phyloP scores from a whole-genome alignment of 805 yeast genomes.

The Starmerella vitae region DNA sequence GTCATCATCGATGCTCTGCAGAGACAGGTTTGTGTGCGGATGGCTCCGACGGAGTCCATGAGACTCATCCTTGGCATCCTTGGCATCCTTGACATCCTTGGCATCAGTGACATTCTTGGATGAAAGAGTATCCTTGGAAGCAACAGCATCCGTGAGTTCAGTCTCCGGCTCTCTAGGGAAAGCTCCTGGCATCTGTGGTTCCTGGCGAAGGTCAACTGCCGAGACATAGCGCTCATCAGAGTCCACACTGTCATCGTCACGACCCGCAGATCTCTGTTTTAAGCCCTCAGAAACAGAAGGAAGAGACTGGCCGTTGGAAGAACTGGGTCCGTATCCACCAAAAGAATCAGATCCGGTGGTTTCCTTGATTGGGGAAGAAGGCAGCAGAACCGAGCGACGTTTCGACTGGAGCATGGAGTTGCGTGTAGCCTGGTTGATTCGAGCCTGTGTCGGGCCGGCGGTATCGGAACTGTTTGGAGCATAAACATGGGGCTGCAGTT shows the following conservation, averaged over 20 bases:
- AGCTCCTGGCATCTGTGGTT: too few species aligned
- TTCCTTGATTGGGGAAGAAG: slow-evolving; percentile 11
- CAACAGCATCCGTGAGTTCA: neutral
- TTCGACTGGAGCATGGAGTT: slow-evolving; percentile 21
- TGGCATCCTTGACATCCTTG: neutral
- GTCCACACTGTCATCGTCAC: neutral
- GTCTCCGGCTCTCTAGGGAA: too few species aligned
- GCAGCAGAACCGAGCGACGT: slow-evolving; percentile 18
- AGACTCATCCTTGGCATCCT: slow-evolving; percentile 1
- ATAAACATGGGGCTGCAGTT: slow-evolving; percentile 14
- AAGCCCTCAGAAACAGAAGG: neutral
- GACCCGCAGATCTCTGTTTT: neutral
- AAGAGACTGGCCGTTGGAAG: neutral
- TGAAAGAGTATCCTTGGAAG: neutral
- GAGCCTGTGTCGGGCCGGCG: slow-evolving; percentile 20
- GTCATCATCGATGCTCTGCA: slow-evolving; percentile 6
- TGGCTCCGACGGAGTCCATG: slow-evolving; percentile 16
- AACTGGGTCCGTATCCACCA: neutral
- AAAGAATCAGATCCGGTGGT: neutral
- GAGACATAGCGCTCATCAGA: slow-evolving; percentile 14
- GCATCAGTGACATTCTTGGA: too few species aligned
- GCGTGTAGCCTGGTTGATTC: slow-evolving; percentile 21
- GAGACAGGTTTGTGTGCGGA: slow-evolving; percentile 17
- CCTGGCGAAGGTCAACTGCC: slow-evolving; percentile 8
- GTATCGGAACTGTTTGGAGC: slow-evolving; percentile 11